Evolutionary conservation across 2,329 filamentous ascomycete species (phyloP).

Genomic region (Rhynchosporium secalis): DNA sequence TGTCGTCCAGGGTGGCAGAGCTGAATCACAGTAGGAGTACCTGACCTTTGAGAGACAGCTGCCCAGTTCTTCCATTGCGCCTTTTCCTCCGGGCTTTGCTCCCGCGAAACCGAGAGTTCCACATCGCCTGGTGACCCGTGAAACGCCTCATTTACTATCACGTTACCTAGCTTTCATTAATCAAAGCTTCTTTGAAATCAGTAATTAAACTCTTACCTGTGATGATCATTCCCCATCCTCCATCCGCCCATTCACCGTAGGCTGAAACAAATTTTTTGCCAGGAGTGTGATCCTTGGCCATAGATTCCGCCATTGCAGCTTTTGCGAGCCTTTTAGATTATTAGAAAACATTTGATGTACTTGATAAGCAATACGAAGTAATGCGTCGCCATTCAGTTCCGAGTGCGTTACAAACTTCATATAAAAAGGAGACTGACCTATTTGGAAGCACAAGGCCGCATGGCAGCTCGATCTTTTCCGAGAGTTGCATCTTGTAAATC

Average conservation of each 20-base stretch:
- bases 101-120: constrained; percentile 33
- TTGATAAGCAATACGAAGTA: background rate
- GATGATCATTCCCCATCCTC: constrained; percentile 54
- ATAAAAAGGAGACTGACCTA: constrained; percentile 36
- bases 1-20: constrained; percentile 51
- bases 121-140: constrained; percentile 43
- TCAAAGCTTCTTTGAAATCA: background rate
- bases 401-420: background rate
- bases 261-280: constrained; percentile 45
- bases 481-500: constrained; percentile 24
- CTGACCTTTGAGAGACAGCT: constrained; percentile 36
- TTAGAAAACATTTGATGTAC: background rate
- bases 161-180: constrained; percentile 42
- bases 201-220: constrained; percentile 41
- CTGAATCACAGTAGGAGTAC: constrained; percentile 47
- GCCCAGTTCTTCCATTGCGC: constrained; percentile 45
- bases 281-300: constrained; percentile 47
- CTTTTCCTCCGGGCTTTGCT: constrained; percentile 33
- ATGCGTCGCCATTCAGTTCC: too few relatives aligned
- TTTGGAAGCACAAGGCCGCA: constrained; percentile 58
- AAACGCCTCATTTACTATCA: constrained; percentile 45
- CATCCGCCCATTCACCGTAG: constrained; percentile 55
- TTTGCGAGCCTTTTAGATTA: constrained; percentile 35
- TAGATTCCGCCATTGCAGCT: constrained; percentile 51
- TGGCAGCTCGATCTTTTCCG: constrained; percentile 37